A percentile compares a stretch with the other conserved stretches of the same genome.
These are phyloP conservation scores for Serendipita sp. DNA, from an alignment of 1,284 basidiomycete species.

Conservation along the genomic window DNA sequence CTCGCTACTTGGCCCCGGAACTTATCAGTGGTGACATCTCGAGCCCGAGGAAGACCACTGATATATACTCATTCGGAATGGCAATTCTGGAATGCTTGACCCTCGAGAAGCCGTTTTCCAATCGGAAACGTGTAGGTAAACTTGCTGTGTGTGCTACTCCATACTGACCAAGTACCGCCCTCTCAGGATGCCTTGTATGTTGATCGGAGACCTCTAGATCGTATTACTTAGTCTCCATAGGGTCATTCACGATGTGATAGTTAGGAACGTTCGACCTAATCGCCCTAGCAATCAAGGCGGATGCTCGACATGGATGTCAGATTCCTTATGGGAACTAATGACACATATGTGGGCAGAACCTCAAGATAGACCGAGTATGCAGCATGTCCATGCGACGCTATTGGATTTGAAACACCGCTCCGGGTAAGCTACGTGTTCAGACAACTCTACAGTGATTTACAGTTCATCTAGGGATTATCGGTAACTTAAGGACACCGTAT, in stretches of 20 bases:
- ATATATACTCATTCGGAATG: slow-evolving; percentile 46
- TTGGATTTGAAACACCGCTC: background rate
- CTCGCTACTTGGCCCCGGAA: slow-evolving; percentile 46
- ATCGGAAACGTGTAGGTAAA: slow-evolving; percentile 25
- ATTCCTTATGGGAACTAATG: slow-evolving; percentile 32
- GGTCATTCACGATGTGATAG: slow-evolving; percentile 31
- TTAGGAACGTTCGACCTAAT: slow-evolving; percentile 24
- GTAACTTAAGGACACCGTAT: background rate
- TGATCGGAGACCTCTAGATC: background rate
- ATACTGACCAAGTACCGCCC: background rate
- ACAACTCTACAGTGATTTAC: background rate
- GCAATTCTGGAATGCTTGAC: slow-evolving; percentile 39
- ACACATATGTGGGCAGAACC: slow-evolving; percentile 30
- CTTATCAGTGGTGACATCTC: slow-evolving; percentile 28
- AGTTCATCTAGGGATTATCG: background rate
- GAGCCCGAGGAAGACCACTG: slow-evolving; percentile 30
- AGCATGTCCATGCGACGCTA: slow-evolving; percentile 16
- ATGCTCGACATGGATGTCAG: slow-evolving; percentile 25
- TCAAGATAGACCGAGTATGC: slow-evolving; percentile 25
- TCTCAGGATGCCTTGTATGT: background rate
- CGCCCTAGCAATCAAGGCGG: slow-evolving; percentile 23
- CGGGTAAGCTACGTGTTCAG: background rate
- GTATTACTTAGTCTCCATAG: slow-evolving; percentile 21
- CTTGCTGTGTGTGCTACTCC: background rate
- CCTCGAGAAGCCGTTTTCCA: slow-evolving; percentile 32